Conservation (phyloP, 1,139 yeast species). For the Taphrina deformans region DNA sequence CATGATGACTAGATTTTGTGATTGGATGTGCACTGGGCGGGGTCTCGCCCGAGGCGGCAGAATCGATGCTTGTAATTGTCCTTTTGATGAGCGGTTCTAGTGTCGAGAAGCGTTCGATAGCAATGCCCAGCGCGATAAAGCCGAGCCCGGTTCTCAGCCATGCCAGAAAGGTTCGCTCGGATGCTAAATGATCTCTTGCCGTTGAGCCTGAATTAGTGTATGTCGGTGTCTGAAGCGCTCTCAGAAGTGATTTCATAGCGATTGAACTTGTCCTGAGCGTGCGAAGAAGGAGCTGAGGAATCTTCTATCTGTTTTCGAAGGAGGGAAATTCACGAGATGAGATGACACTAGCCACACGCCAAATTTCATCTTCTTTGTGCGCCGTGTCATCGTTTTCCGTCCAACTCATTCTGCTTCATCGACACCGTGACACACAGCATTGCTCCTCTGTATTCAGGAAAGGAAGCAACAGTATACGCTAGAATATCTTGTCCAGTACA, state of each 20-base stretch:
- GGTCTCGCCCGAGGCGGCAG: neutral
- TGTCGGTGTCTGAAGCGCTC: neutral
- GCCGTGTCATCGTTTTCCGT: neutral
- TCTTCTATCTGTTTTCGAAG: too few species aligned
- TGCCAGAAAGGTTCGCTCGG: slow-evolving; percentile 74
- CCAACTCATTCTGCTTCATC: neutral
- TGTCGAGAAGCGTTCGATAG: slow-evolving; percentile 43
- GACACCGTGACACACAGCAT: too few species aligned
- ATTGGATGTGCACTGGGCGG: too few species aligned
- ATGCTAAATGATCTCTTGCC: slow-evolving; percentile 65
- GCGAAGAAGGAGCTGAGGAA: too few species aligned
- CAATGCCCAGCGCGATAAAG: slow-evolving; percentile 60
- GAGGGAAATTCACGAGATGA: neutral
- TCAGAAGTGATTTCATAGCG: neutral
- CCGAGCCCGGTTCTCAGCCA: slow-evolving; percentile 68
- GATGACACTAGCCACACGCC: neutral
- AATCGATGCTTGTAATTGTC: neutral
- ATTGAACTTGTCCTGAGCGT: neutral
- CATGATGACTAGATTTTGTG: neutral
- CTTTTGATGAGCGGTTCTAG: slow-evolving; percentile 2
- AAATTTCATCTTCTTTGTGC: neutral
- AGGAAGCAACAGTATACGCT: too few species aligned
- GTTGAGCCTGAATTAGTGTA: slow-evolving; percentile 47
- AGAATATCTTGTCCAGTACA: too few species aligned
- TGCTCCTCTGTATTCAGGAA: too few species aligned